Evolutionary conservation across 495 filamentous ascomycete genomes (phyloP), one percentile per base, ranked within the genome.

Genomic region (Tuber indicum): DNA sequence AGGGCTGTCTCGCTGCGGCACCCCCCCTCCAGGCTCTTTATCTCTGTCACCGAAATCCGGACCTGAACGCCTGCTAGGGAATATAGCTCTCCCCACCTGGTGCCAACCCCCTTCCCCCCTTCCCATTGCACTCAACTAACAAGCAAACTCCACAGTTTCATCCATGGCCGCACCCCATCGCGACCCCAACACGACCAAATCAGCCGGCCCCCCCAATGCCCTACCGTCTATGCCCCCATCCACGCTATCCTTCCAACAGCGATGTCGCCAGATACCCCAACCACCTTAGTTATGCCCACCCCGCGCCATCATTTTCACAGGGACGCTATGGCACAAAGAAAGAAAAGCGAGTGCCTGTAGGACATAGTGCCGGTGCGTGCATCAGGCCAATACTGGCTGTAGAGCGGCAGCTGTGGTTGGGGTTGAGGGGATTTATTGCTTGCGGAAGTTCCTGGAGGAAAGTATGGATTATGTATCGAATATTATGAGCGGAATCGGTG

Each of bases 131-230:
- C 44, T 79, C 8, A 42, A 70, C 76, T 14, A 32, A 52, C 75
- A 41, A 2, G 39, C 39, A 41, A 74, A 43, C 66, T 79, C 39
- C 39, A 44, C 62, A 89, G 91, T 81, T 94, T 90, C 85, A 91
- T 97, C 84, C 94, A 97, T 86, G 94, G 94, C 81, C 94, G 94
- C 81, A 94, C 91, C 81, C 81, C 97, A 92, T 92, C 89, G 92
- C 76, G 94, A 97, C 81, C 93, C 93, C 70, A 84, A 83, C 71
- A 84, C 90, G 32, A 88, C 86, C 73, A 84, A 88, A n/a, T 76
- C 85, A 8, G 85, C 85, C 32, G 89, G 91, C 76, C 85, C 86
- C 7, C 85, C 19, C 81, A 81, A 41, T 80, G 78, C 6, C 75
- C 32, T 96, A 97, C 87, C 90, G 93, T 32, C 88, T 97, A 41